A percentile compares a stretch with the other conserved stretches of the same genome.
These are phyloP conservation scores for Epipyxis sp. DNA, from an alignment of 108 stramenopile species.

Conservation along the genomic window DNA sequence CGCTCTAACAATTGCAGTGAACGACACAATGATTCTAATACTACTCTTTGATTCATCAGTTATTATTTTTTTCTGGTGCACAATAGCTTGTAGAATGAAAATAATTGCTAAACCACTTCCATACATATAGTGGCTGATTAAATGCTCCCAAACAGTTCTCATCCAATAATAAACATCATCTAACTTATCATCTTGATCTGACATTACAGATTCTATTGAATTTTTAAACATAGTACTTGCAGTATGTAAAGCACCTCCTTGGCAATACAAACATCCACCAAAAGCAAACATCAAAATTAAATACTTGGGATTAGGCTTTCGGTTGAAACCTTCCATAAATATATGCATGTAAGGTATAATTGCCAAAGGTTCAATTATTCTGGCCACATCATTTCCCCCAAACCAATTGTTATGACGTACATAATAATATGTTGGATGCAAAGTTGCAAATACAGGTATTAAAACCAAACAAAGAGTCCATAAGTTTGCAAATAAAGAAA, in stretches of 20 bases:
- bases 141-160: constrained; percentile 8
- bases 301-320: neutral
- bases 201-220: neutral
- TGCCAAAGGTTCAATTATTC: neutral
- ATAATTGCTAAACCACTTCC: neutral
- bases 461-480: neutral
- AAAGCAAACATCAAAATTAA: neutral
- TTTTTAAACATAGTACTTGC: neutral
- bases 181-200: neutral
- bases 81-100: neutral
- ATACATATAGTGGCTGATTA: constrained; percentile 7
- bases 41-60: neutral
- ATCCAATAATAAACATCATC: neutral
- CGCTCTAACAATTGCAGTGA: too few species aligned
- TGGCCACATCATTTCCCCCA: neutral
- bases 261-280: neutral
- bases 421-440: neutral
- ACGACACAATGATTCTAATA: too few species aligned
- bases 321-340: neutral
- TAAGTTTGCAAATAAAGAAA: neutral
- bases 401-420: neutral
- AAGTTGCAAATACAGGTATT: neutral
- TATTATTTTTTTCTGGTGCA: neutral
- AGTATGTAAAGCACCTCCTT: constrained; percentile 6
- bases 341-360: too few species aligned